Evolutionary conservation across 1,284 basidiomycete species (phyloP).

Genomic region (Marasmius oreades): DNA sequence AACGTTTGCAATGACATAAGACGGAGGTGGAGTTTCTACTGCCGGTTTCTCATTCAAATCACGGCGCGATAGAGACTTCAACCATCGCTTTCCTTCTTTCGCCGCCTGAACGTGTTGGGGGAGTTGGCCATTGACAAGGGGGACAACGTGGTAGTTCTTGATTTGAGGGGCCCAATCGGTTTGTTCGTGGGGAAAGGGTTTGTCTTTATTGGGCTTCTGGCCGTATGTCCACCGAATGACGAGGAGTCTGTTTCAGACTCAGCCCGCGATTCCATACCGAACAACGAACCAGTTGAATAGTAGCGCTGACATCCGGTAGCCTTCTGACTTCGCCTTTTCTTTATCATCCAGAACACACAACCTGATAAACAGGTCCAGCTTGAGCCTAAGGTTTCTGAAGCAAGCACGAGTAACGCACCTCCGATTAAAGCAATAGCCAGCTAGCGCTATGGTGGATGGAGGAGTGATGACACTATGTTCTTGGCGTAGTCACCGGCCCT

Average conservation of each 20-base stretch:
- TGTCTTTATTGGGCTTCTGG: slow-evolving; percentile 27
- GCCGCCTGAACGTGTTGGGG: slow-evolving; percentile 12
- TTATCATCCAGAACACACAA: not conserved
- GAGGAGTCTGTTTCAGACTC: not conserved
- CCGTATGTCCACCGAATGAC: not conserved
- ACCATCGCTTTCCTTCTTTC: slow-evolving; percentile 9
- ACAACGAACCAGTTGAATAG: not conserved
- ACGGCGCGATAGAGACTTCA: not conserved
- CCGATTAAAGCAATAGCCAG: slow-evolving; percentile 18
- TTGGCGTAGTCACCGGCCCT: not conserved
- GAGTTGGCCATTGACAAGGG: slow-evolving; percentile 9
- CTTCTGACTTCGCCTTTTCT: not conserved
- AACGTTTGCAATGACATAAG: slow-evolving; percentile 19
- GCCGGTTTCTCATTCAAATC: slow-evolving; percentile 4
- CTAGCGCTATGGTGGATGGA: slow-evolving; percentile 20
- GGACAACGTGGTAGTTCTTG: slow-evolving; percentile 21
- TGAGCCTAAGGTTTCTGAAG: not conserved
- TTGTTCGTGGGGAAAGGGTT: slow-evolving; percentile 20
- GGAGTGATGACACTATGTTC: slow-evolving; percentile 12
- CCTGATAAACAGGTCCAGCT: not conserved
- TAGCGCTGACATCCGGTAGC: not conserved
- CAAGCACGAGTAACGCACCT: slow-evolving; percentile 15
- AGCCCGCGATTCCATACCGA: not conserved
- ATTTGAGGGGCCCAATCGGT: slow-evolving; percentile 42
- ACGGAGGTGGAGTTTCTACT: slow-evolving; percentile 24